Conservation (phyloP, 345 rosid species). For the Corchorus olitorius region DNA sequence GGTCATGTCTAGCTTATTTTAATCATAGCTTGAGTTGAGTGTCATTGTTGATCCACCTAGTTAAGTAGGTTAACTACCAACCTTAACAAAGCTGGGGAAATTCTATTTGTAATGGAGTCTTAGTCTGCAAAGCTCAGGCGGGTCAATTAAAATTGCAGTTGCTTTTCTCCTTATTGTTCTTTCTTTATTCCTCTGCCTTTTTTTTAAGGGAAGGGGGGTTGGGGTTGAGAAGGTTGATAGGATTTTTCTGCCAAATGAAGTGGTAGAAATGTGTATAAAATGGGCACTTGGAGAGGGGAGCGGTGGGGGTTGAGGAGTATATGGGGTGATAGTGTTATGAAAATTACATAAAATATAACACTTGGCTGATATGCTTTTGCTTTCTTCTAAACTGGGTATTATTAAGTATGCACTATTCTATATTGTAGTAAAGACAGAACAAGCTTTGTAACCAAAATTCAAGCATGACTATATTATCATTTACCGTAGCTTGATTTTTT, state of each 20-base stretch:
- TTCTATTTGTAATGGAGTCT: neutral
- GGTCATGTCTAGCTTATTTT: constrained; percentile 20
- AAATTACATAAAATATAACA: neutral
- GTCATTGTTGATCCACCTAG: neutral
- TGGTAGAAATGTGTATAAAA: neutral
- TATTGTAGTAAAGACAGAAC: neutral
- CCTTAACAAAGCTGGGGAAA: neutral
- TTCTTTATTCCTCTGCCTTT: neutral
- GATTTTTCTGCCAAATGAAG: neutral
- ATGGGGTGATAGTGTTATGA: no score
- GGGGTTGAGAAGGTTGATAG: neutral
- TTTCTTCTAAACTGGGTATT: neutral
- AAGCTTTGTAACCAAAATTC: neutral
- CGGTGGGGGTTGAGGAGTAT: no score
- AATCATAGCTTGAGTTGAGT: neutral
- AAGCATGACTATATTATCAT: no score
- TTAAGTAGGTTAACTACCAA: neutral
- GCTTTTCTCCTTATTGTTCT: neutral
- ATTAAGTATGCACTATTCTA: neutral
- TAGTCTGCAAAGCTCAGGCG: neutral
- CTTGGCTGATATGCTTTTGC: neutral
- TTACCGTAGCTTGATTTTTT: neutral
- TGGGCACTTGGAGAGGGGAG: neutral
- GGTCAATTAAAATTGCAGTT: neutral
- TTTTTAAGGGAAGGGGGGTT: neutral